These are phyloP conservation scores for Tylopilus subfusipes DNA, from an alignment of 768 basidiomycete species.

Conservation along the genomic window DNA sequence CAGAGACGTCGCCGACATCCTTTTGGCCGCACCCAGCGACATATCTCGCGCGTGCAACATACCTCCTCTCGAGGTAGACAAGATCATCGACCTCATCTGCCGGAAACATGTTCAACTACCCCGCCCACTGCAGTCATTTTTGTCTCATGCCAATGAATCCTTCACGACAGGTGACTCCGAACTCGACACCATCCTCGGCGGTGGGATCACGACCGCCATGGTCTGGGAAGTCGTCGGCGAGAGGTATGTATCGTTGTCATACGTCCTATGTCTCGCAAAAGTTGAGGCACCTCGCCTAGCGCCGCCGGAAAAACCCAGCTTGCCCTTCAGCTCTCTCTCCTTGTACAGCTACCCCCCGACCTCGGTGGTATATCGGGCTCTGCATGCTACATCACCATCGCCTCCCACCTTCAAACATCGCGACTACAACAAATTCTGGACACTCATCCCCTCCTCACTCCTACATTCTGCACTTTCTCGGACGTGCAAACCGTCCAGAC, in stretches of 20 bases:
- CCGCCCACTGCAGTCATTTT: conserved; percentile 39
- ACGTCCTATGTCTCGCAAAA: neutral
- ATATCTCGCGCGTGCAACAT: conserved; percentile 55
- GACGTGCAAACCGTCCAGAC: conserved; percentile 61
- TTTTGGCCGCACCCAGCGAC: conserved; percentile 48
- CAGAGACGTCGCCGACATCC: conserved; percentile 44
- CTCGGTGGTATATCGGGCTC: conserved; percentile 63
- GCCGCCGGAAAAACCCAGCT: conserved; percentile 95
- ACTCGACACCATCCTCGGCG: conserved; percentile 70
- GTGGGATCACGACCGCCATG: conserved; percentile 76
- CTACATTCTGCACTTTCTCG: conserved; percentile 43
- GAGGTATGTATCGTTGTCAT: conserved; percentile 60
- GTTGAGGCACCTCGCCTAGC: conserved; percentile 40
- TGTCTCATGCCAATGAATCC: conserved; percentile 38
- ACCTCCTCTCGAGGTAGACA: conserved; percentile 45
- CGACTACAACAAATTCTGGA: conserved; percentile 66
- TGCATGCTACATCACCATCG: conserved; percentile 75
- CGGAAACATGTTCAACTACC: conserved; percentile 39
- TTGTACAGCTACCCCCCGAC: conserved; percentile 63
- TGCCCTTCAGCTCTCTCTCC: conserved; percentile 76
- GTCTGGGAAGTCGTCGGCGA: conserved; percentile 88
- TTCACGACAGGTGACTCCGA: conserved; percentile 72
- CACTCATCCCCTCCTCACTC: conserved; percentile 45
- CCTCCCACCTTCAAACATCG: conserved; percentile 60
- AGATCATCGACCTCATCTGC: conserved; percentile 50